Evolutionary conservation across 768 basidiomycete genomes (phyloP), one percentile per base, ranked within the genome.

Genomic region (Cubamyces sp.): DNA sequence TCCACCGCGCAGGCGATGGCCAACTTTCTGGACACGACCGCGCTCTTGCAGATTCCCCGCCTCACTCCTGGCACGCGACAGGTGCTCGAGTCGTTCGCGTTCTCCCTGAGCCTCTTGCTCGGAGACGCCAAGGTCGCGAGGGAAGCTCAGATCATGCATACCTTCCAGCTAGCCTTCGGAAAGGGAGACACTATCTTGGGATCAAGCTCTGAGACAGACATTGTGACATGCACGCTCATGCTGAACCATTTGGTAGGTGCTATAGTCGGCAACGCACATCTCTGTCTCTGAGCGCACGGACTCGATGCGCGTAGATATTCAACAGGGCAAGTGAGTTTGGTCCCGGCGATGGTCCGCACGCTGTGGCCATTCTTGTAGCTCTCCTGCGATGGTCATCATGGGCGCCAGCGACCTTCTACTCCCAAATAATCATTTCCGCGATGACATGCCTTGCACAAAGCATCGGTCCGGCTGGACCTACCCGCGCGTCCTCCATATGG

Each of bases 71-170:
- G 80, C 45, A 76, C 85, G 50, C 79, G 85, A 60, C 83, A 83
- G 60, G 80, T 82, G 30, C 70, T 91, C 25, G 88, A 91, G 64
- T 76, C 77, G 12, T 87, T 87, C 66, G 77, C 79, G 3, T 69
- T 90, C 40, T 83, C 85, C 5, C 72, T 91, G 46, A 83, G 83
- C 57, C 77, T 87, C 61, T 67, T 86, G 30, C 78, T 89, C 34
- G 88, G 90, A 66, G 89, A 91, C 59, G 84, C 82, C 25, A 90
- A 88, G 70, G 82, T 79, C 49, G 81, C 85, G n/a, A 78, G 84
- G 59, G 88, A 91, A 73, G 84, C 87, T 16, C 87, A 90, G 61
- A 80, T 89, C 73, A 83, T 89, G 76, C 88, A 90, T 54, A 83
- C 76, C 21, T 73, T 86, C 41, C 88, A 87, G 60, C 70, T 86